Evolutionary conservation across 805 yeast genomes (phyloP).

Genomic region (Hanseniaspora meyeri): DNA sequence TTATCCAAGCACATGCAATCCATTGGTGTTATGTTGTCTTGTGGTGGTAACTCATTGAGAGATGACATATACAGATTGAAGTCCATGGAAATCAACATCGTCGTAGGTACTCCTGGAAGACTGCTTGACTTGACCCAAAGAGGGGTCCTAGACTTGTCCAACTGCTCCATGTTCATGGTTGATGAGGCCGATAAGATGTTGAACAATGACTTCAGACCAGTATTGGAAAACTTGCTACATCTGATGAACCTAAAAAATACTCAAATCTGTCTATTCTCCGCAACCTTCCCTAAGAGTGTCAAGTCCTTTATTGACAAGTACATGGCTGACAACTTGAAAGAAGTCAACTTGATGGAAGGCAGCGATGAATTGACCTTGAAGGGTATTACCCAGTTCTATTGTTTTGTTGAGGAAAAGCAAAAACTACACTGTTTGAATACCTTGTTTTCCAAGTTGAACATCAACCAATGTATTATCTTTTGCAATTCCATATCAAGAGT

Average conservation of each 20-base stretch:
- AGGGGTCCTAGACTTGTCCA: constrained; percentile 72
- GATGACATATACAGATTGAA: constrained; percentile 89
- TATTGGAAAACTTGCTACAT: constrained; percentile 72
- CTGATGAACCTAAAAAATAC: constrained; percentile 60
- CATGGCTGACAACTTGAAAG: constrained; percentile 71
- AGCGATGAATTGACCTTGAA: constrained; percentile 66
- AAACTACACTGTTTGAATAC: constrained; percentile 93
- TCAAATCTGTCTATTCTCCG: constrained; percentile 82
- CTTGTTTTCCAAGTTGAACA: constrained; percentile 81
- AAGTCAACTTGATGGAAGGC: constrained; percentile 84
- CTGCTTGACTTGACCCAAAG: constrained; percentile 87
- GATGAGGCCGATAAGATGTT: constrained; percentile 98
- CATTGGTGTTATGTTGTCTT: constrained; percentile 89
- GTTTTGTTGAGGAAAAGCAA: constrained; percentile 95
- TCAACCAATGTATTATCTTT: constrained; percentile 92
- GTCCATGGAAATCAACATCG: constrained; percentile 73
- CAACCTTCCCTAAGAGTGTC: constrained; percentile 92
- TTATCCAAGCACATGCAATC: constrained; percentile 79
- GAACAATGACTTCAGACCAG: constrained; percentile 73
- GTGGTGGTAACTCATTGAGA: constrained; percentile 90
- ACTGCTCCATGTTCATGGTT: constrained; percentile 83
- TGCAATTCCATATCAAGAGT: constrained; percentile 96
- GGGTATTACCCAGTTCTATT: constrained; percentile 95
- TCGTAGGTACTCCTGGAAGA: constrained; percentile 98
- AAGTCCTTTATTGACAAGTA: constrained; percentile 86